phyloP scores from a whole-genome alignment of 768 basidiomycete species.

The Phanerochaete sordida region DNA sequence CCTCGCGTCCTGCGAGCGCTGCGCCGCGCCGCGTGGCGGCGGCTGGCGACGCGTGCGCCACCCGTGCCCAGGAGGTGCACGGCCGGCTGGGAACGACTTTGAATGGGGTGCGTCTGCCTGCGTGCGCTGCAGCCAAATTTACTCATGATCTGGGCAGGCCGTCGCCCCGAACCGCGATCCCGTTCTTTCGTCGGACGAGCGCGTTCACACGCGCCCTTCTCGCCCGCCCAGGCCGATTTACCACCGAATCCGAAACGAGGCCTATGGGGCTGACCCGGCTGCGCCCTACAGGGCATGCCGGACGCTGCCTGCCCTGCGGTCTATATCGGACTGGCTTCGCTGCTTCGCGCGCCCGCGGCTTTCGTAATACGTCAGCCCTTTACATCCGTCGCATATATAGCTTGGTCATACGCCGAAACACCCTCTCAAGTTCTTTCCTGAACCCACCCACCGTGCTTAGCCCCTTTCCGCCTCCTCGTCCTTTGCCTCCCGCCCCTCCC shows the following conservation, averaged over 20 bases:
- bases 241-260: conserved; percentile 2
- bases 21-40: too few relatives aligned
- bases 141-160: background rate
- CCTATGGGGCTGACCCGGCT: background rate
- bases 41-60: too few relatives aligned
- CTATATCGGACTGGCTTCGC: conserved; percentile 1
- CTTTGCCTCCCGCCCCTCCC: background rate
- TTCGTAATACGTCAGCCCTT: background rate
- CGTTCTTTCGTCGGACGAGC: background rate
- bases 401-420: background rate
- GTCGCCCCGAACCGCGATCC: background rate
- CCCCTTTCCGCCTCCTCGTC: background rate
- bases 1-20: too few relatives aligned
- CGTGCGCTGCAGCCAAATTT: background rate
- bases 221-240: conserved; percentile 5
- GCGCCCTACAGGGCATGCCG: background rate
- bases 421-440: background rate
- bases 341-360: background rate
- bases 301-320: background rate
- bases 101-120: background rate
- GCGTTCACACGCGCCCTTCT: background rate
- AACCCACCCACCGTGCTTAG: background rate
- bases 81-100: background rate
- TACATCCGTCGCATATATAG: conserved; percentile 1
- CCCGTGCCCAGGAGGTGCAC: background rate